These are phyloP conservation scores for Heliosperma pusillum DNA, from an alignment of 148 eudicot genomes.

Conservation along the genomic window DNA sequence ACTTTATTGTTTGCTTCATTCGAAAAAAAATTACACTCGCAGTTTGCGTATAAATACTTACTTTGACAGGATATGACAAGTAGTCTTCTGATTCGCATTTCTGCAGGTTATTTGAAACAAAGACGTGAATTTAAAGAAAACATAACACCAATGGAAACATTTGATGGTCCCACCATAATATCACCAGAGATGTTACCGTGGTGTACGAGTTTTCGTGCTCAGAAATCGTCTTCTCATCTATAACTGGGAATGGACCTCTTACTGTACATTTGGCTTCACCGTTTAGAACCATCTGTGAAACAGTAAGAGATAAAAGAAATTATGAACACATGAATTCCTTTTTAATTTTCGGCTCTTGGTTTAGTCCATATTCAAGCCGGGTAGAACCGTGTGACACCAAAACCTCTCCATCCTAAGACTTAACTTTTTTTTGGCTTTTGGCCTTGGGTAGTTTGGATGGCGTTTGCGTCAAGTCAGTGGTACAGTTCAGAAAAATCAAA, in stretches of 20 bases:
- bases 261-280: conserved; percentile 75
- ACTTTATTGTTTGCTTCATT: not conserved
- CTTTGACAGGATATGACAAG: conserved; percentile 22
- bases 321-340: not conserved
- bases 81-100: conserved; percentile 23
- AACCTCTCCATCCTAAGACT: no score
- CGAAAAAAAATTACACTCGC: not conserved
- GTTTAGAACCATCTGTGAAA: conserved; percentile 73
- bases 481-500: no score
- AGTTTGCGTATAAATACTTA: conserved; percentile 2
- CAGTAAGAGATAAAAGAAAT: not conserved
- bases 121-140: conserved; percentile 6
- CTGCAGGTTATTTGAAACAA: conserved; percentile 18
- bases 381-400: no score
- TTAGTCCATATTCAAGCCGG: no score
- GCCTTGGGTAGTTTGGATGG: no score
- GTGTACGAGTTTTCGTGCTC: conserved; percentile 44
- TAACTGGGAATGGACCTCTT: conserved; percentile 40
- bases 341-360: no score
- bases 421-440: no score
- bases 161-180: not conserved
- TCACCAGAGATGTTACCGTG: conserved; percentile 30
- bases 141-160: not conserved
- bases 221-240: conserved; percentile 63
- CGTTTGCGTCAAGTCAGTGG: no score